phyloP scores from a whole-genome alignment of 2,329 filamentous ascomycete species.

The Teratosphaeria destructans region DNA sequence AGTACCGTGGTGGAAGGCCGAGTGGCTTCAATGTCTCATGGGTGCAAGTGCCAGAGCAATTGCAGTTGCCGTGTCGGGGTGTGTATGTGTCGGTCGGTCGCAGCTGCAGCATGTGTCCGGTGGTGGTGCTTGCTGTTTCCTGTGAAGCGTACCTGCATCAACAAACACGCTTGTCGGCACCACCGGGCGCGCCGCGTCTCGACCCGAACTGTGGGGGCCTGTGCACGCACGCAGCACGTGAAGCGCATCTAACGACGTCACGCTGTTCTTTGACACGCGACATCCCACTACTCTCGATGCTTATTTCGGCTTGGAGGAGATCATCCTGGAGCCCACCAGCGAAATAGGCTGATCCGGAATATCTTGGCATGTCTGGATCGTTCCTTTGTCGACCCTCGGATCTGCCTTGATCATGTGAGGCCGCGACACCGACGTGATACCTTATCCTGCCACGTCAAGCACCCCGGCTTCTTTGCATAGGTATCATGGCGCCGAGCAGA shows the following conservation, averaged over 20 bases:
- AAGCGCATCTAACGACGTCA: background rate
- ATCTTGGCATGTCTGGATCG: background rate
- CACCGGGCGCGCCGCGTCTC: background rate
- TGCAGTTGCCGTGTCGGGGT: no score
- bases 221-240: background rate
- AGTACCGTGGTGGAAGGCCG: no score
- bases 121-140: constrained; percentile 1
- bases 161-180: constrained; percentile 3
- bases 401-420: constrained; percentile 9
- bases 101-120: background rate
- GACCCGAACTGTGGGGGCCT: background rate
- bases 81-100: background rate
- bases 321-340: background rate
- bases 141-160: background rate
- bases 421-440: constrained; percentile 11
- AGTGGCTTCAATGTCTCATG: background rate
- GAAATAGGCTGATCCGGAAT: background rate
- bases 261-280: background rate
- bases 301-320: background rate
- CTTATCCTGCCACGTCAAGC: background rate
- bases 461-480: background rate
- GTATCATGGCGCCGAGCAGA: constrained; percentile 21
- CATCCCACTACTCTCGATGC: background rate
- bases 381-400: background rate
- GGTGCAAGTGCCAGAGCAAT: background rate